Evolutionary conservation across 257 asterid genomes (phyloP), one percentile per base, ranked within the genome.

Genomic region (Solanum clarkiae): DNA sequence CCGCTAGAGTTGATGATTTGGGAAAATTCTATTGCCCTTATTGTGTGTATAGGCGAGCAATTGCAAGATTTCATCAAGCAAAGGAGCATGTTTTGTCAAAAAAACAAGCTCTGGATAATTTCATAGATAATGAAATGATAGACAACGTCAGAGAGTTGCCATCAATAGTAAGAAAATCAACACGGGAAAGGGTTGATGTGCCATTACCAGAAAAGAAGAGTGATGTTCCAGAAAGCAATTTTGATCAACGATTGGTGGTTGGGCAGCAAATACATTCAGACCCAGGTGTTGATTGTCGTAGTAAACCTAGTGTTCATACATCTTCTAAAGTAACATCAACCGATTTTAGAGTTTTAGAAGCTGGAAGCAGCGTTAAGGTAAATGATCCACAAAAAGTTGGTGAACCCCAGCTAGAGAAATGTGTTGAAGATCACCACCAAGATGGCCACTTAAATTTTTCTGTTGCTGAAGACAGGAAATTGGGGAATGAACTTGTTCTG

Each of bases 21-120:
- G 95, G 93, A 9, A 86, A 80, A 86, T 96, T 93, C 90, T 91
- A 88, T 75, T 96, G 99, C 93, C 98, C 98, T 44, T 91, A 93
- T 87, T 96, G 99, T 86, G 83, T 84, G 8, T 93, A 86, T 87
- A 90, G 88, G 88, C 87, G 81, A 88, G 88, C 93, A 83, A 86
- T 86, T 85, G 93, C 88, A 79, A 94, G 90, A 85, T 72, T 71
- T 49, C 85, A 69, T 17, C 93, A 36, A 86, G 94, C 96, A 85
- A 85, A 89, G 90, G 93, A 91, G 85, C 80, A 87, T 87, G 94
- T 90, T 88, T 57, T 88, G 87, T 87, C 86, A 4, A 90, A 88
- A 88, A 93, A 90, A 94, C 90, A 91, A 86, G 96, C 91, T 85
- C 86, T 96, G 84, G 81, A 90, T 83, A 66, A 17, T 80, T 96